Conservation (phyloP, 495 filamentous ascomycete species). For the Wilcoxina mikolae region DNA sequence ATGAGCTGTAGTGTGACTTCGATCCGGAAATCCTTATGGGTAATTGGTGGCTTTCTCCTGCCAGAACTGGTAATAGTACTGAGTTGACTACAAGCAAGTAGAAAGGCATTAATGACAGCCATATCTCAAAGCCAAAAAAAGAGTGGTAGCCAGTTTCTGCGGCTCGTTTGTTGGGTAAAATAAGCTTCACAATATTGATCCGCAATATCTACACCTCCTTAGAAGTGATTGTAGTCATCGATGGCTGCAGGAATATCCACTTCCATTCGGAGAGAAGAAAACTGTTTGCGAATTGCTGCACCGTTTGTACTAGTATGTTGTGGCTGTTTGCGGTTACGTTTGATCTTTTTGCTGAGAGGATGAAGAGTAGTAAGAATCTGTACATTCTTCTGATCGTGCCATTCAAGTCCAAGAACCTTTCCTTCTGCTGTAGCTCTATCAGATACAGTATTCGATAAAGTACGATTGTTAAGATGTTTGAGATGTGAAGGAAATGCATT, state of each 20-base stretch:
- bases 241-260: not conserved
- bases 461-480: not conserved
- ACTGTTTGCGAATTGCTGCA: too few relatives aligned
- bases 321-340: too few relatives aligned
- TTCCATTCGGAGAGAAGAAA: not conserved
- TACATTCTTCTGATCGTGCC: not conserved
- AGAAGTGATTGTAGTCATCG: not conserved
- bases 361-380: not conserved
- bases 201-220: not conserved
- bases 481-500: not conserved
- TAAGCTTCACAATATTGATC: not conserved
- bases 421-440: not conserved
- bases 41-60: not conserved
- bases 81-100: not conserved
- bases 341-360: too few relatives aligned
- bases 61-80: not conserved
- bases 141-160: constrained; percentile 8
- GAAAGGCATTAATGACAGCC: constrained; percentile 9
- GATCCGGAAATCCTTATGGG: not conserved
- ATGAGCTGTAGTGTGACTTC: not conserved
- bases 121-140: constrained; percentile 28
- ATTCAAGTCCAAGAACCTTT: not conserved
- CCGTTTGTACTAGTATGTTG: too few relatives aligned
- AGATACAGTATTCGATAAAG: not conserved
- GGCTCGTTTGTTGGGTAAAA: not conserved